Base-by-base conservation (phyloP, 805 yeast genomes). In the Candida hispaniensis region DNA sequence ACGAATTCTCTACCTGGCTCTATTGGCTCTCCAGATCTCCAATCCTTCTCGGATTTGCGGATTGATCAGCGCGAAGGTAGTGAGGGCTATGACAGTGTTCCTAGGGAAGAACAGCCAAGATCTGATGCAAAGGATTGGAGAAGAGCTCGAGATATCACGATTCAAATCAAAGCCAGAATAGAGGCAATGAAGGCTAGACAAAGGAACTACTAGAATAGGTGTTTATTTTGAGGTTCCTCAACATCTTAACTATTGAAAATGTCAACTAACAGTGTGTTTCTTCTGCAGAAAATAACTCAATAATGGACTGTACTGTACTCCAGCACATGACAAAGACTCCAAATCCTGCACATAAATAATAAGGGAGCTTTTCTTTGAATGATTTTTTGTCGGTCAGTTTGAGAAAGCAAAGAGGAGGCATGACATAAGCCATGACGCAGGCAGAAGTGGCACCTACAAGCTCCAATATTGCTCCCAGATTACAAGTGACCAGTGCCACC, bases 371-470 rank as follows among this genome's bases (percentile, higher is more conserved):
- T 39, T 71, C 67, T 28, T 43, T 43, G 46, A 64, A 6, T 5
- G 34, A 71, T 41, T 47, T 58, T 36, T 50, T 59, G 39, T 60
- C 53, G 0, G 83, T 69, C 47, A 86, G 66, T 43, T 76, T 73
- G 42, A 83, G 54, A 47, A 68, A 79, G 47, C 95, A 86, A 52
- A 77, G 53, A 3, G 95, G 94, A 0, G 97, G 97, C 11, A 86
- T 59, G 14, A 86, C 82, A 52, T 81, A 86, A 0, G 97, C 96
- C 78, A 88, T 76, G 22, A 80, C 62, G 12, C 93, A 82, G 0
- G 96, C 96, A 0, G 94, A 79, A 0, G 94, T 79, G 0, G 95
- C 86, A 2, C 97, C 97, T 18, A 83, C 85, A 3, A 86, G 64
- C 51, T 88, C 96, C 24, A 86, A 63, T 17, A 88, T 76, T 8